A percentile compares a stretch with the other conserved stretches of the same genome.
Conservation (phyloP, 108 stramenopile genomes). For the Skeletonema potamos region DNA sequence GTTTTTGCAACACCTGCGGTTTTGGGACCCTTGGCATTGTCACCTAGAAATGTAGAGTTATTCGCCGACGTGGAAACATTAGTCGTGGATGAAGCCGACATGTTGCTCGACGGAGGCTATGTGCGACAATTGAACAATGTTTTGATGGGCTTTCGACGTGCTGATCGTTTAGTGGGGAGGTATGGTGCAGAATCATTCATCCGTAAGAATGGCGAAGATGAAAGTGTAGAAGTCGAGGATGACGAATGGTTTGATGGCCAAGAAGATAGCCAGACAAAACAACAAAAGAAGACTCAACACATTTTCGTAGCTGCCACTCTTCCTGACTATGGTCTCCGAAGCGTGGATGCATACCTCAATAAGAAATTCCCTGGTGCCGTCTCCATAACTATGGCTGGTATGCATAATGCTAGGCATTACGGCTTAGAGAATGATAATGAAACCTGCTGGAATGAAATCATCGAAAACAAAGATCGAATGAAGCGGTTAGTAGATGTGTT, state of each 20-base stretch:
- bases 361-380: constrained; percentile 83
- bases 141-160: constrained; percentile 88
- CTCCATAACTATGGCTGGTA: constrained; percentile 62
- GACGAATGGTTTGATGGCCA: not conserved
- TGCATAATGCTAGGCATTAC: constrained; percentile 89
- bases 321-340: constrained; percentile 89
- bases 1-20: constrained; percentile 94
- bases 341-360: constrained; percentile 88
- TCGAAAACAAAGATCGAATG: constrained; percentile 80
- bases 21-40: constrained; percentile 86
- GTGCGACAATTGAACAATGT: constrained; percentile 85
- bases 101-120: constrained; percentile 96
- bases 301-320: constrained; percentile 95
- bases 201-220: constrained; percentile 24
- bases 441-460: constrained; percentile 73
- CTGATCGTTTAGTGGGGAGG: constrained; percentile 53
- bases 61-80: constrained; percentile 86
- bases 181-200: constrained; percentile 22
- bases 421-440: constrained; percentile 61
- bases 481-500: constrained; percentile 72
- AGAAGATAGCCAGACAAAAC: constrained; percentile 11
- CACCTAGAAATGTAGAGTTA: constrained; percentile 85
- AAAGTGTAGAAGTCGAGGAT: constrained; percentile 39
- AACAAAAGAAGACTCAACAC: constrained; percentile 63
- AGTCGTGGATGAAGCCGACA: constrained; percentile 96